Evolutionary conservation across 805 yeast genomes (phyloP).

Genomic region (Clavispora vitiphila): DNA sequence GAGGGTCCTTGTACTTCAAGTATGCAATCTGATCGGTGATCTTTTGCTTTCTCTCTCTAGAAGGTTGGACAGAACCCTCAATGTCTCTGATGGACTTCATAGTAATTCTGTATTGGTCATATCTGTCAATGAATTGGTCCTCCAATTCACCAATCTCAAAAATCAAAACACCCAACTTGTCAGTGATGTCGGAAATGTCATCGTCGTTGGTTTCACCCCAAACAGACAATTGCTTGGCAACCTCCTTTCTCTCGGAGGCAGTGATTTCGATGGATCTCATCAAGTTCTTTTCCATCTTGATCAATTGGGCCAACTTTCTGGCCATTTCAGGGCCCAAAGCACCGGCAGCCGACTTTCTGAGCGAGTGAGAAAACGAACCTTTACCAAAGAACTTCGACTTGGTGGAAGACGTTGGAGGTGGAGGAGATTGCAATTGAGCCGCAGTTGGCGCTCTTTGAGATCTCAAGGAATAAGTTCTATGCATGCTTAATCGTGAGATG

Average conservation of each 20-base stretch:
- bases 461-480: conserved; percentile 97
- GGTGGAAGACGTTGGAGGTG: conserved; percentile 92
- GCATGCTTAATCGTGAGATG: conserved; percentile 49
- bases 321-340: conserved; percentile 76
- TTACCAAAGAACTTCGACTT: conserved; percentile 88
- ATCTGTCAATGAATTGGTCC: conserved; percentile 80
- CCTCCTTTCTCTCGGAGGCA: conserved; percentile 73
- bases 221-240: conserved; percentile 73
- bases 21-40: conserved; percentile 82
- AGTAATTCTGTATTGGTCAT: conserved; percentile 82
- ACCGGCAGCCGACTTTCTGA: conserved; percentile 73
- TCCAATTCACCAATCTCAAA: conserved; percentile 83
- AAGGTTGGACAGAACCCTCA: conserved; percentile 83
- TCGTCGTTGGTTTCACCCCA: conserved; percentile 91
- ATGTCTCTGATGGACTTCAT: conserved; percentile 77
- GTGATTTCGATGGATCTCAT: conserved; percentile 74
- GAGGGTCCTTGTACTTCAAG: conserved; percentile 80
- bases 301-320: conserved; percentile 65
- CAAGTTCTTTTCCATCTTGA: conserved; percentile 78
- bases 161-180: conserved; percentile 77
- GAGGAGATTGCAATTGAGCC: conserved; percentile 87
- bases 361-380: conserved; percentile 56
- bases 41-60: conserved; percentile 80
- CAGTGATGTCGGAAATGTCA: conserved; percentile 81
- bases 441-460: conserved; percentile 96